A percentile compares a stretch with the other conserved stretches of the same genome.
Conservation (phyloP, 208 protist species). For the Acanthamoeba sp. region DNA sequence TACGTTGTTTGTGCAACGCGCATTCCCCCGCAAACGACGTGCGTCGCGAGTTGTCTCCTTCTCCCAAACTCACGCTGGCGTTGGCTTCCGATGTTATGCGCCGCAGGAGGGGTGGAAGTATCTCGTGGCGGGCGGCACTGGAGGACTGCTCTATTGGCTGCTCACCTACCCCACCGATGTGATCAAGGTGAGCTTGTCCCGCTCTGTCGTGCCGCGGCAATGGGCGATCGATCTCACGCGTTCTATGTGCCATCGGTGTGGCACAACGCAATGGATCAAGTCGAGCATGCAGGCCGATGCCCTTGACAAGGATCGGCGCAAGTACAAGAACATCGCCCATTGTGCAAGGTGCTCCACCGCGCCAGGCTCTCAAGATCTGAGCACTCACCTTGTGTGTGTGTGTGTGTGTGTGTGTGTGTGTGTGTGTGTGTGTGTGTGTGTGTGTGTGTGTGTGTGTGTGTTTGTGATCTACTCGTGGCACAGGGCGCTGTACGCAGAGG, state of each 20-base stretch:
- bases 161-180: conserved; percentile 58
- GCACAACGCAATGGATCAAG: no score
- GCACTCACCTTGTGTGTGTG: no score
- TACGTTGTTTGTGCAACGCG: no score
- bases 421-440: no score
- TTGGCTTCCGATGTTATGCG: background rate
- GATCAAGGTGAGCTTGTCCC: background rate
- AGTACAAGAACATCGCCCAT: background rate
- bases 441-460: background rate
- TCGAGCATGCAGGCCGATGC: conserved; percentile 62
- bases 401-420: no score
- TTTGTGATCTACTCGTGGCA: background rate
- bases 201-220: no score
- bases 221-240: no score
- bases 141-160: conserved; percentile 50
- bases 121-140: background rate
- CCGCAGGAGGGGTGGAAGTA: conserved; percentile 23
- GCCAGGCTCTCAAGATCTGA: no score
- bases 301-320: background rate
- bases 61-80: no score
- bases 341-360: no score
- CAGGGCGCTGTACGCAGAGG: conserved; percentile 24
- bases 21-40: background rate
- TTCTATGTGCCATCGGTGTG: no score
- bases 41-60: no score